phyloP scores from a whole-genome alignment of 371 early-diverging fungal species.

The Spiromyces aspiralis region DNA sequence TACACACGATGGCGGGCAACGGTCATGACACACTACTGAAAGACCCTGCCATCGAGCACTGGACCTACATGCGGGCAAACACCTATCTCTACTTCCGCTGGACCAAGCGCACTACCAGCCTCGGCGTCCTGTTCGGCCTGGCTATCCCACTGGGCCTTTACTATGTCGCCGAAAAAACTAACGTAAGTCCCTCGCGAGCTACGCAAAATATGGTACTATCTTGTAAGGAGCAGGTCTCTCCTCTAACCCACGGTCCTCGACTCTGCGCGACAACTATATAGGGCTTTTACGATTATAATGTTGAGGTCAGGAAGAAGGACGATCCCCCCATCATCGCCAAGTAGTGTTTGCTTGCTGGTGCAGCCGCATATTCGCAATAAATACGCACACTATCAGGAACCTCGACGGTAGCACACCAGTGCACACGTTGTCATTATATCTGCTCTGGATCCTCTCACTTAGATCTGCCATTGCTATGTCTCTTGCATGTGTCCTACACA shows the following conservation, averaged over 20 bases:
- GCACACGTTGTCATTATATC: too few species aligned
- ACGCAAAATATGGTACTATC: not conserved
- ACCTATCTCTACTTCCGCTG: constrained; percentile 24
- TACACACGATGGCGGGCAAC: constrained; percentile 8
- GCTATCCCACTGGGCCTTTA: constrained; percentile 10
- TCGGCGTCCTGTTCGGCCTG: constrained; percentile 15
- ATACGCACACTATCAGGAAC: too few species aligned
- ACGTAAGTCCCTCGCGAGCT: constrained; percentile 1
- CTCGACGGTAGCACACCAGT: too few species aligned
- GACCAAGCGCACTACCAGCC: constrained; percentile 18
- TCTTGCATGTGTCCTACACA: too few species aligned
- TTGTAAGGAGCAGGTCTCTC: not conserved
- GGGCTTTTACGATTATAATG: not conserved
- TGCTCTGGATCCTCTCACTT: too few species aligned
- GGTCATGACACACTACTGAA: constrained; percentile 22
- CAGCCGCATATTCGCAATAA: too few species aligned
- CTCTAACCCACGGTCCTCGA: not conserved
- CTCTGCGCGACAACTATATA: not conserved
- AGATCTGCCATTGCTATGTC: too few species aligned
- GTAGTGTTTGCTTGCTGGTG: too few species aligned
- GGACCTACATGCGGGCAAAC: constrained; percentile 27
- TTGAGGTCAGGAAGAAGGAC: not conserved
- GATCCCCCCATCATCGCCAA: too few species aligned
- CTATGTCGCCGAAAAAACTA: constrained; percentile 10
- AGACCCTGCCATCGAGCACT: constrained; percentile 27